Evolutionary conservation across 768 basidiomycete genomes (phyloP).

Genomic region (Mycena maculata): DNA sequence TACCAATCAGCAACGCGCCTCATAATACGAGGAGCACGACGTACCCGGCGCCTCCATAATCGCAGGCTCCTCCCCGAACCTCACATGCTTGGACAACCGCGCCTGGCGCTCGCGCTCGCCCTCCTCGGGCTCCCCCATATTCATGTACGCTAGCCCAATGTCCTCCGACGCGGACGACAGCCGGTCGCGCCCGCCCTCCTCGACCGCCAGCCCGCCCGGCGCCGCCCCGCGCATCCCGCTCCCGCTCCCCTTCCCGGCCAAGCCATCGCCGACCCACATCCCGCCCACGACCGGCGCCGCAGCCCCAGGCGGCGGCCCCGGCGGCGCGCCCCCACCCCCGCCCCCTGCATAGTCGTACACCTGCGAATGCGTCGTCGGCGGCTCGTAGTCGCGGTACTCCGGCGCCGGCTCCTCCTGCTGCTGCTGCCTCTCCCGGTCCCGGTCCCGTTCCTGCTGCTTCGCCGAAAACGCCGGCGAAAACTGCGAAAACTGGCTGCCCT

Average conservation of each 20-base stretch:
- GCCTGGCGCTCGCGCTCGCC: slow-evolving; percentile 25
- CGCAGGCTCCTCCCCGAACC: slow-evolving; percentile 56
- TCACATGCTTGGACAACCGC: slow-evolving; percentile 50
- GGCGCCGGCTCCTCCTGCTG: slow-evolving; percentile 49
- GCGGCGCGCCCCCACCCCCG: slow-evolving; percentile 49
- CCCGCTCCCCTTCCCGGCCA: slow-evolving; percentile 26
- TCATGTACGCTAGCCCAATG: slow-evolving; percentile 46
- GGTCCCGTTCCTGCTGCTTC: slow-evolving; percentile 25
- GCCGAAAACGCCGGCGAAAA: slow-evolving; percentile 9
- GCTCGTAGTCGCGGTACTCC: slow-evolving; percentile 49
- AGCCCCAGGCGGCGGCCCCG: slow-evolving; percentile 57
- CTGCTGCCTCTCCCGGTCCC: slow-evolving; percentile 11
- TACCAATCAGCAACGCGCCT: not conserved
- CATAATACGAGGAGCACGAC: not conserved
- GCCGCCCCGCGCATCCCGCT: not conserved
- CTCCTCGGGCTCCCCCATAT: slow-evolving; percentile 26
- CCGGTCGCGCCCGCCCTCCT: slow-evolving; percentile 29
- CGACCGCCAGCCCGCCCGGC: slow-evolving; percentile 16
- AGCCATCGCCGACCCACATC: slow-evolving; percentile 44
- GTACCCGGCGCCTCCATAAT: slow-evolving; percentile 47
- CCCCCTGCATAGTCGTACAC: slow-evolving; percentile 30
- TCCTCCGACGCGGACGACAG: slow-evolving; percentile 36
- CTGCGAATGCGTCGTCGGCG: slow-evolving; percentile 27
- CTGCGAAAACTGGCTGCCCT: not conserved
- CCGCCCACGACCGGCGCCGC: slow-evolving; percentile 48